phyloP scores from a whole-genome alignment of 352 stramenopile genomes.

The Phytophthora pluvialis region DNA sequence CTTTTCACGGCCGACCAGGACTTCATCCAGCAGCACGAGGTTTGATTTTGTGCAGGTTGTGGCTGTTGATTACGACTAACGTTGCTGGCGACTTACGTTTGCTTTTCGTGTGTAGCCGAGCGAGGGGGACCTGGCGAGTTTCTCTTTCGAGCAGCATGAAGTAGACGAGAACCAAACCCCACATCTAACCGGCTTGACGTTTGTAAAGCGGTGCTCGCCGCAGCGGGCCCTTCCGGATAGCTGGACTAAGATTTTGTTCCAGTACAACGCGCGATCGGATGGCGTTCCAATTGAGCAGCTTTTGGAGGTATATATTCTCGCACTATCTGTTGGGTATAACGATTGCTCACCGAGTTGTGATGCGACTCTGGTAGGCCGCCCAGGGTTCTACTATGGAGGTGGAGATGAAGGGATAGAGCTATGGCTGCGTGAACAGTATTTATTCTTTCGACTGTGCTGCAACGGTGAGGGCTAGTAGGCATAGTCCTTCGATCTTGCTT shows the following conservation, averaged over 20 bases:
- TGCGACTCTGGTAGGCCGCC: slow-evolving; percentile 27
- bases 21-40: slow-evolving; percentile 73
- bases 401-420: slow-evolving; percentile 44
- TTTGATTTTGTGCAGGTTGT: slow-evolving; percentile 26
- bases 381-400: slow-evolving; percentile 34
- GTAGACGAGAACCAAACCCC: slow-evolving; percentile 54
- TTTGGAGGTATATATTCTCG: slow-evolving; percentile 53
- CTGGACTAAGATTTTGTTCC: slow-evolving; percentile 91
- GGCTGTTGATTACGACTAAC: background rate
- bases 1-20: slow-evolving; percentile 52
- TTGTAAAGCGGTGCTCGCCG: slow-evolving; percentile 80
- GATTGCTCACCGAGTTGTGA: too few species aligned
- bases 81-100: background rate
- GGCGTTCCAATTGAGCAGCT: slow-evolving; percentile 71
- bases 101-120: slow-evolving; percentile 43
- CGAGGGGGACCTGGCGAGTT: slow-evolving; percentile 82
- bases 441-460: slow-evolving; percentile 21
- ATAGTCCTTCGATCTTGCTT: slow-evolving; percentile 53
- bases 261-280: slow-evolving; percentile 69
- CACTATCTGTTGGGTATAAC: background rate
- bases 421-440: slow-evolving; percentile 26
- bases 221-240: slow-evolving; percentile 86
- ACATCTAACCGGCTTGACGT: slow-evolving; percentile 58
- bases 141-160: slow-evolving; percentile 74
- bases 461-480: slow-evolving; percentile 33